Conservation (phyloP, 202 grass and related monocot species). For the Panicum hallii region DNA sequence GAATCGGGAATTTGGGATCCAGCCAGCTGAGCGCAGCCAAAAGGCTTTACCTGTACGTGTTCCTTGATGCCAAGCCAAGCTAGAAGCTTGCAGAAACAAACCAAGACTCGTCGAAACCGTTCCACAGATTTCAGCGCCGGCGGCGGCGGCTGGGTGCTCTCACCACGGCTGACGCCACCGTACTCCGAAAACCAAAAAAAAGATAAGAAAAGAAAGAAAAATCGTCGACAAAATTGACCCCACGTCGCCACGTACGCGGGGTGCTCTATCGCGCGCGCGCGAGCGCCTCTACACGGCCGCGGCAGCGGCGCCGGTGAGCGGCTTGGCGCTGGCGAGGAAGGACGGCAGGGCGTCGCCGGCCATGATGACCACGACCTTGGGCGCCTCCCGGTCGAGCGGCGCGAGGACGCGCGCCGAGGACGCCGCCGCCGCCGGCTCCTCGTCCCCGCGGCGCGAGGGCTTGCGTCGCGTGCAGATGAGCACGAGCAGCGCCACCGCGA, state of each 20-base stretch:
- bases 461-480: slow-evolving; percentile 59
- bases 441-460: neutral
- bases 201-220: neutral
- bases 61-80: neutral
- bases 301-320: neutral
- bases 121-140: neutral
- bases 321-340: slow-evolving; percentile 63
- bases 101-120: neutral
- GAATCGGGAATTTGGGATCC: too few species aligned
- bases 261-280: neutral
- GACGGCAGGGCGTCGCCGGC: slow-evolving; percentile 48
- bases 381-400: slow-evolving; percentile 54
- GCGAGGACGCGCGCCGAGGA: neutral
- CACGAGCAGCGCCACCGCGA: slow-evolving; percentile 63
- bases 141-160: neutral
- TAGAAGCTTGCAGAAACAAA: slow-evolving; percentile 17
- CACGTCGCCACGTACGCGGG: neutral
- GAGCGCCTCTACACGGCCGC: neutral
- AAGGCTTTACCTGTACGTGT: neutral
- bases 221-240: slow-evolving; percentile 33
- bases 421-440: neutral
- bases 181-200: neutral
- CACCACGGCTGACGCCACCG: neutral
- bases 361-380: slow-evolving; percentile 63
- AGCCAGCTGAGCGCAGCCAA: neutral